Base-by-base conservation (phyloP, 345 rosid species). In the Fremontodendron californicum region DNA sequence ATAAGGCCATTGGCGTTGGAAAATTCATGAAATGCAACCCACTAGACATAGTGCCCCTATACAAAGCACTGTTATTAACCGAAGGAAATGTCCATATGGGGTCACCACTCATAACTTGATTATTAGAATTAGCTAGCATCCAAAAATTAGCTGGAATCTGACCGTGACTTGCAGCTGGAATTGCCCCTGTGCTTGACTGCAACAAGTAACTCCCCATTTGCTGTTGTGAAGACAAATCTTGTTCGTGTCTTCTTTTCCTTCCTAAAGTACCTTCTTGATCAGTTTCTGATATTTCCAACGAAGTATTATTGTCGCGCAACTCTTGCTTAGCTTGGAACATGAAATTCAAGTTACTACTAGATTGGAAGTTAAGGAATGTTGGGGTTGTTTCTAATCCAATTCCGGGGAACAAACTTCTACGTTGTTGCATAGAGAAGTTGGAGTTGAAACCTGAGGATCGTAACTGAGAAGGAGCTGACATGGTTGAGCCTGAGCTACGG, bases 11-110 rank as follows among this genome's bases (percentile, higher is more conserved):
- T 9, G 98, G 97, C 0, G 94, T 83, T 3, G 97, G 90, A 57
- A 92, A 94, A 77, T 94, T 94, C 98, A 94, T 94, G 72, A 94
- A 91, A 87, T 94, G 97, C 43, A 94, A 87, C 13, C 94, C 98
- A 74, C 94, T 91, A 0, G 97, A 87, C 85, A 89, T 88, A 71
- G 85, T 82, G 54, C 97, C 87, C 67, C 97, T 85, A 69, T 94
- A 94, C 81, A 90, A 80, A 75, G 85, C 90, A 51, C 88, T 90
- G 9, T 92, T 93, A 70, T 87, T 90, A 5, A 87, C 90, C 0
- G 97, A 81, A 6, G 97, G 94, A 77, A 92, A 90, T 63, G 98
- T 88, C 98, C 98, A 94, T 48, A 91, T 78, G 1, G 98, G 97
- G 83, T 92, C 97, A n/a, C 94, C 96, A 16, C 89, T 86, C 82